Percentiles rank a stretch among this genome's conserved stretches.
These are phyloP conservation scores for Erigeron philadelphicus DNA, from an alignment of 140 eudicot species.

Conservation along the genomic window DNA sequence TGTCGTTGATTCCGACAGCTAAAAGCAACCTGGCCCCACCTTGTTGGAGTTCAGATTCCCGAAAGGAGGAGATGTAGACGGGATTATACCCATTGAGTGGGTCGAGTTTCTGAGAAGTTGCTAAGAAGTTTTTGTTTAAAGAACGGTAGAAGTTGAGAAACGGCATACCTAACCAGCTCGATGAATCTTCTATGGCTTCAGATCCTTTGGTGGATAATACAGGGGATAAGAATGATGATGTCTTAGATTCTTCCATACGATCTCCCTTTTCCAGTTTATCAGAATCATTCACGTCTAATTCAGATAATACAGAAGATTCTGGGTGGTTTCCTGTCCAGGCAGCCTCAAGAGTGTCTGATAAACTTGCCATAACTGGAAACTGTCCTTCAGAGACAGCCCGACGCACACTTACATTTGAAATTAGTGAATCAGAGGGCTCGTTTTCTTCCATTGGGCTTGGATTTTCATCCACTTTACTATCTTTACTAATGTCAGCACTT, in stretches of 20 bases:
- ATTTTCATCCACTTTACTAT: constrained; percentile 22
- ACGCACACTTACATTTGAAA: constrained; percentile 36
- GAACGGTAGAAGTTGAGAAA: constrained; percentile 69
- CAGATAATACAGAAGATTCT: constrained; percentile 26
- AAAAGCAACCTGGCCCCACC: constrained; percentile 68
- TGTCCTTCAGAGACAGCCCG: constrained; percentile 67
- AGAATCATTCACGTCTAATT: constrained; percentile 36
- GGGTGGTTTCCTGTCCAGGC: constrained; percentile 82
- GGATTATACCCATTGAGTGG: constrained; percentile 60
- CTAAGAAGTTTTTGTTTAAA: constrained; percentile 48
- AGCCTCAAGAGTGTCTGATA: constrained; percentile 89
- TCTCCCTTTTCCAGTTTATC: constrained; percentile 39
- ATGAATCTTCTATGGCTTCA: constrained; percentile 56
- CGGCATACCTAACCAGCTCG: constrained; percentile 74
- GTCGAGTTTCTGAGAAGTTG: constrained; percentile 58
- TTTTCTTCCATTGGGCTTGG: constrained; percentile 28
- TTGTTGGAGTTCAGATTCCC: constrained; percentile 65
- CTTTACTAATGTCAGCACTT: constrained; percentile 22
- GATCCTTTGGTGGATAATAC: constrained; percentile 42
- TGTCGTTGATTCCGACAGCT: constrained; percentile 63
- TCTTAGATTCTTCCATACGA: constrained; percentile 39
- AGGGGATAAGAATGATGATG: constrained; percentile 40
- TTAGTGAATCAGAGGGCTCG: constrained; percentile 29
- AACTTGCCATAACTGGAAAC: constrained; percentile 44
- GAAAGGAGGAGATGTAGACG: constrained; percentile 64